Base-by-base conservation (phyloP, 495 filamentous ascomycete genomes). In the Penicillium subrubescens region DNA sequence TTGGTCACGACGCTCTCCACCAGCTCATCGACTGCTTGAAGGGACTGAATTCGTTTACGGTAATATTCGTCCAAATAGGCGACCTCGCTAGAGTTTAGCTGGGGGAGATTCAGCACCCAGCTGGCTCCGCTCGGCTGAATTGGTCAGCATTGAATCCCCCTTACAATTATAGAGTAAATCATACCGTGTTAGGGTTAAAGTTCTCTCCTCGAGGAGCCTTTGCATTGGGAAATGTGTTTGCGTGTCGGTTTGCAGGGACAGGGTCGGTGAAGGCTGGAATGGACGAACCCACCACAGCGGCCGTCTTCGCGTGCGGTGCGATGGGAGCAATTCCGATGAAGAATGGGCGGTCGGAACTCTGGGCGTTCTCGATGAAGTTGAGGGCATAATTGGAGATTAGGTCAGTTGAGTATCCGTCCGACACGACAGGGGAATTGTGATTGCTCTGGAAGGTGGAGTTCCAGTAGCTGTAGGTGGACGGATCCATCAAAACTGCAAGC, bases 1-100 rank as follows among this genome's bases (percentile, higher is more conserved):
- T 80, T 77, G 2, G 63, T 57, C 17, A 90, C 65, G 19, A 90
- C 55, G 0, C 70, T 74, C n/a, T 83, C 86, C 17, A 92, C 79
- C 57, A 91, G 77, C 72, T 91, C 89, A 67, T 92, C 89, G 7
- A 91, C 88, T 33, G 81, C 80, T 69, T 88, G 87, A 51, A 92
- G 75, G 5, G 88, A 66, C 25, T 85, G 83, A 8, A 91, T 76
- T 6, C 89, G 82, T 58, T 80, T 79, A 3, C 84, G 80, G 62
- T 90, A 86, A 68, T 85, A 90, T 55, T 87, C 74, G 67, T 92
- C 89, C 60, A 88, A 87, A 68, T 83, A 90, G 7, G 83, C 82
- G 29, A 90, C 74, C 19, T 83, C 82, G 2, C 80, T 82, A 19
- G 79, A 63, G 58, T 66, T 83, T 51, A 86, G 77, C 37, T 77